Evolutionary conservation across 1,284 basidiomycete genomes (phyloP).

Genomic region (Porogramme epimiltina): DNA sequence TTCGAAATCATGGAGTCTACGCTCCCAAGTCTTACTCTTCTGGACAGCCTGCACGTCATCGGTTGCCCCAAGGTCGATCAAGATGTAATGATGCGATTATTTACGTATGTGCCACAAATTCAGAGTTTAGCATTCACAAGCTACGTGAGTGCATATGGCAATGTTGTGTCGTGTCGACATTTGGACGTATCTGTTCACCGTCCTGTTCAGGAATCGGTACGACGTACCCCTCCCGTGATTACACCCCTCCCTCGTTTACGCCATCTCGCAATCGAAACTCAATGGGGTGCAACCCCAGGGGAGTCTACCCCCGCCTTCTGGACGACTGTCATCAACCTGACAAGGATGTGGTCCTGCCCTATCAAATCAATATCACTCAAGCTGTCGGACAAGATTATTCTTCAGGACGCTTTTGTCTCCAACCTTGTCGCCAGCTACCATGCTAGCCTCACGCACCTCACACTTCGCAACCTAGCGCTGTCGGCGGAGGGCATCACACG

Average conservation of each 20-base stretch:
- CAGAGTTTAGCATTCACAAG: constrained; percentile 61
- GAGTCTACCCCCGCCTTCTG: constrained; percentile 37
- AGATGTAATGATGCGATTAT: constrained; percentile 44
- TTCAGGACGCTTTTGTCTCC: constrained; percentile 42
- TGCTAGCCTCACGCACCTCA: constrained; percentile 44
- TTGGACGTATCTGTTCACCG: not conserved
- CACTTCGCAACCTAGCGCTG: constrained; percentile 50
- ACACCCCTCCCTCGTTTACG: constrained; percentile 47
- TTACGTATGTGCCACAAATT: constrained; percentile 50
- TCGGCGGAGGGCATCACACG: constrained; percentile 38
- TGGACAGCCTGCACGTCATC: constrained; percentile 59
- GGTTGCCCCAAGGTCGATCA: constrained; percentile 60
- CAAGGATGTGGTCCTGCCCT: constrained; percentile 37
- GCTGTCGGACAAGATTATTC: constrained; percentile 44
- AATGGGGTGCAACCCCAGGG: constrained; percentile 32
- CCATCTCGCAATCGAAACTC: constrained; percentile 57
- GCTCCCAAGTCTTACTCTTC: constrained; percentile 49
- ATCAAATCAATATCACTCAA: constrained; percentile 51
- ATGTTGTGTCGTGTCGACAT: not conserved
- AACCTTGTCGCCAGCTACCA: constrained; percentile 47
- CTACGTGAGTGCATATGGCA: constrained; percentile 40
- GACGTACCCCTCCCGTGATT: constrained; percentile 30
- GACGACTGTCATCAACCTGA: constrained; percentile 37
- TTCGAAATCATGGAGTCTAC: constrained; percentile 47
- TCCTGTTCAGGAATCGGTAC: constrained; percentile 40